Percentiles rank a stretch among this genome's conserved stretches.
phyloP scores from a whole-genome alignment of 2,329 filamentous ascomycete species.

The Phoma herbarum region DNA sequence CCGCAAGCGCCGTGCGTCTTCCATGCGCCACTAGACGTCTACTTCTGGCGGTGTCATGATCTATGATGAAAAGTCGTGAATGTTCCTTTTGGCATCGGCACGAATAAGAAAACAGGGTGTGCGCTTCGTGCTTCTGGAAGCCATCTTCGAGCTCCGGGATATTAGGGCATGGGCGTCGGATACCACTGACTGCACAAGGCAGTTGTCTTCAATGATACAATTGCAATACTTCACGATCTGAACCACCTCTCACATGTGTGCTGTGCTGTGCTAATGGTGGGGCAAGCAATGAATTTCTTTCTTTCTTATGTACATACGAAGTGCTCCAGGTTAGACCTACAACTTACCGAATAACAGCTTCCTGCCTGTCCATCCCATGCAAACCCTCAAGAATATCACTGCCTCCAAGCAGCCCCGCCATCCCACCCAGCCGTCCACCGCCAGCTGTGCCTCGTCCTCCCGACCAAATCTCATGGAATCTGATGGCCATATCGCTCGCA shows the following conservation, averaged over 20 bases:
- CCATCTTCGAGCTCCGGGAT: conserved; percentile 39
- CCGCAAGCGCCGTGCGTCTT: conserved; percentile 96
- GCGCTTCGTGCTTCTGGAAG: conserved; percentile 45
- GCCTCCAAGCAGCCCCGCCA: conserved; percentile 69
- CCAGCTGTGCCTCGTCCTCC: conserved; percentile 58
- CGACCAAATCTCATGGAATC: conserved; percentile 96
- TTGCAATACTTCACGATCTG: conserved; percentile 46
- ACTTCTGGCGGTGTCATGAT: conserved; percentile 33
- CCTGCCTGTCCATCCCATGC: conserved; percentile 80
- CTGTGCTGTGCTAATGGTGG: not conserved
- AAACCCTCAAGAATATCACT: conserved; percentile 85
- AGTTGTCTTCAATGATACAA: conserved; percentile 50
- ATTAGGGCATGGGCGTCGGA: conserved; percentile 46
- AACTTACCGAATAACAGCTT: conserved; percentile 49
- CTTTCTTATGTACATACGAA: not conserved
- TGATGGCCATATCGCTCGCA: conserved; percentile 89
- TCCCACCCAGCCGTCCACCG: conserved; percentile 58
- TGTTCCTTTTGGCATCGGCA: conserved; percentile 51
- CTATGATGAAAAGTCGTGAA: conserved; percentile 46
- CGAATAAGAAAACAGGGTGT: conserved; percentile 41
- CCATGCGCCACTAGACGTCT: conserved; percentile 57
- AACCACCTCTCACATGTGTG: conserved; percentile 4
- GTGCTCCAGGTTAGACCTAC: not conserved
- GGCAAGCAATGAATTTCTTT: conserved; percentile 1
- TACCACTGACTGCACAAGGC: conserved; percentile 48